Evolutionary conservation across 139 green algal genomes (phyloP), one percentile per base, ranked within the genome.

Genomic region (Chlorella sp.): DNA sequence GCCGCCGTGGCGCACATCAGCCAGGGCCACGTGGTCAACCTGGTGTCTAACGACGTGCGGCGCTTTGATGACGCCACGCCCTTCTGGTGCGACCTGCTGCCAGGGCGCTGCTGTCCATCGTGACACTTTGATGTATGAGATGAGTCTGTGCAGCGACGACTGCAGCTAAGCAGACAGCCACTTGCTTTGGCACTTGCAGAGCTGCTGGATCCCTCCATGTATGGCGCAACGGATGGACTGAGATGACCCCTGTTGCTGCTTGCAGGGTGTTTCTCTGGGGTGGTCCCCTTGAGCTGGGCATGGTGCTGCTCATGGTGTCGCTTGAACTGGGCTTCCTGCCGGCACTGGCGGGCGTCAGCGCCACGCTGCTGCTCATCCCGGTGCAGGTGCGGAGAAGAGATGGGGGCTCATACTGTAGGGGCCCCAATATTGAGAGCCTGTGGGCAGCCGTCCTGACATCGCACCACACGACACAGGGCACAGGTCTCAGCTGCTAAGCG

Each of bases 11-110:
- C 77, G 22, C 74, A 73, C n/a, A 60, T 82, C 27, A 80, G 71
- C 63, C 79, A 62, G 5, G 85, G 85, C 2, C 79, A 80, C 33
- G 79, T 91, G 55, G 77, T 89, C 34, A 89, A 88, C 70, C 72
- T 89, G 49, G 72, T 76, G 49, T 74, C 62, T 26, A 73, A 74
- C 26, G 60, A 96, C 62, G 83, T 93, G 50, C 77, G 84, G 3
- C 80, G 90, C 20, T 93, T 95, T 67, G 91, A 96, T 35, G 87
- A 93, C 32, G 81, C 78, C 3, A 69, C 78, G 5, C 78, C 80
- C 24, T 94, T 93, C 72, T 93, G 81, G 79, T 64, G 55, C 42
- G 55, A 20, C 24, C 20, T 27, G 55, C 24, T 31, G 55, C 55
- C 55, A 64, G 17, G 27, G 55, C 14, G 55, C 24, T 31, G 20